phyloP scores from a whole-genome alignment of 352 stramenopile species.

The Globisporangium alternatum region DNA sequence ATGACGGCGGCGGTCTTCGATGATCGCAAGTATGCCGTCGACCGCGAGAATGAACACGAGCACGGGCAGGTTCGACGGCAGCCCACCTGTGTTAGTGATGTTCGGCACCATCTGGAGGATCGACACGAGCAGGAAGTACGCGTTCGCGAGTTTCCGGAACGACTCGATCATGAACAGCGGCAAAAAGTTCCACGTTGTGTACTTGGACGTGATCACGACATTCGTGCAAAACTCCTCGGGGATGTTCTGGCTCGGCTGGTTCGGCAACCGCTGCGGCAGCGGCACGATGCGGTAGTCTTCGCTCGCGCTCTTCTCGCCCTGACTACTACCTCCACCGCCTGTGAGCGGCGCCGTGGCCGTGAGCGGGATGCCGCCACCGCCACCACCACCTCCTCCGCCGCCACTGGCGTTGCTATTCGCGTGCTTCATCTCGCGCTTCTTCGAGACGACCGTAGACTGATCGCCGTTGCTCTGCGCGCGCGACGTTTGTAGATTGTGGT shows the following conservation, averaged over 20 bases:
- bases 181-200: constrained; percentile 88
- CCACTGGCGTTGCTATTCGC: constrained; percentile 12
- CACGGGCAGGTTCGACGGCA: constrained; percentile 81
- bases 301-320: constrained; percentile 1
- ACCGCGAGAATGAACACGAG: constrained; percentile 89
- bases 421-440: constrained; percentile 17
- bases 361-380: constrained; percentile 1
- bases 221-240: constrained; percentile 65
- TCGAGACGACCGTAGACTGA: neutral
- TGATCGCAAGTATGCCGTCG: constrained; percentile 76
- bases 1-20: constrained; percentile 84
- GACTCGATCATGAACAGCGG: constrained; percentile 87
- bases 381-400: neutral
- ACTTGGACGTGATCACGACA: constrained; percentile 91
- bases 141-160: constrained; percentile 87
- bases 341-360: constrained; percentile 11
- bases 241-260: constrained; percentile 16
- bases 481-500: constrained; percentile 33
- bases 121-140: constrained; percentile 92
- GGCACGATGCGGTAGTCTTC: constrained; percentile 53
- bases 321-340: neutral
- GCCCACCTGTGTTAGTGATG: constrained; percentile 82
- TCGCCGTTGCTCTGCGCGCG: constrained; percentile 18
- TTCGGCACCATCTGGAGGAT: constrained; percentile 71
- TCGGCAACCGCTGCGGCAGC: constrained; percentile 34